Evolutionary conservation across 192 early-diverging fungal genomes (phyloP).

Genomic region (Umbelopsis sp.): DNA sequence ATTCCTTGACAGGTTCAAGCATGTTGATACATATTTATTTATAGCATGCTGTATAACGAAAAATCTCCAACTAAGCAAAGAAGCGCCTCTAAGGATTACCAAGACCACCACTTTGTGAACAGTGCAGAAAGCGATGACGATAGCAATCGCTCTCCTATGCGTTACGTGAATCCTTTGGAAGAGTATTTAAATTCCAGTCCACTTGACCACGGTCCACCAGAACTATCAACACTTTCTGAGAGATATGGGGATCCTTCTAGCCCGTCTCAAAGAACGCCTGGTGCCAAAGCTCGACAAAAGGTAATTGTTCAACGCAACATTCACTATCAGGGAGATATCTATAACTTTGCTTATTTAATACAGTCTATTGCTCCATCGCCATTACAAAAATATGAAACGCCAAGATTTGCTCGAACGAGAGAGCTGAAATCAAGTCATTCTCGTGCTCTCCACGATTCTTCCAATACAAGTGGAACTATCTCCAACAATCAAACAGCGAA

Average conservation of each 20-base stretch:
- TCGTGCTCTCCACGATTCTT: constrained; percentile 10
- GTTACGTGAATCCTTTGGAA: constrained; percentile 1
- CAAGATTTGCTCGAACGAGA: constrained; percentile 6
- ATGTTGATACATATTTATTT: not conserved
- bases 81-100: not conserved
- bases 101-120: not conserved
- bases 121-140: constrained; percentile 6
- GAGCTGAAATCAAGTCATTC: not conserved
- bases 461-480: not conserved
- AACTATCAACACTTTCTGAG: constrained; percentile 6
- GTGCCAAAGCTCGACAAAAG: not conserved
- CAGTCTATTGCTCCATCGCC: not conserved
- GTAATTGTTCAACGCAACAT: not conserved
- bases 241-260: constrained; percentile 9
- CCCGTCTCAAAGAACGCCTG: constrained; percentile 6
- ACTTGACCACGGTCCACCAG: constrained; percentile 17
- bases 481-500: not conserved
- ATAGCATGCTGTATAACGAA: not conserved
- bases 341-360: not conserved
- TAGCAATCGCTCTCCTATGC: not conserved
- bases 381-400: not conserved
- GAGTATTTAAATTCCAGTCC: constrained; percentile 13
- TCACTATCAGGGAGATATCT: not conserved
- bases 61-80: not conserved
- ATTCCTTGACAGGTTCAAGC: too few species aligned